phyloP scores from a whole-genome alignment of 768 basidiomycete species.

The Hericium erinaceus region DNA sequence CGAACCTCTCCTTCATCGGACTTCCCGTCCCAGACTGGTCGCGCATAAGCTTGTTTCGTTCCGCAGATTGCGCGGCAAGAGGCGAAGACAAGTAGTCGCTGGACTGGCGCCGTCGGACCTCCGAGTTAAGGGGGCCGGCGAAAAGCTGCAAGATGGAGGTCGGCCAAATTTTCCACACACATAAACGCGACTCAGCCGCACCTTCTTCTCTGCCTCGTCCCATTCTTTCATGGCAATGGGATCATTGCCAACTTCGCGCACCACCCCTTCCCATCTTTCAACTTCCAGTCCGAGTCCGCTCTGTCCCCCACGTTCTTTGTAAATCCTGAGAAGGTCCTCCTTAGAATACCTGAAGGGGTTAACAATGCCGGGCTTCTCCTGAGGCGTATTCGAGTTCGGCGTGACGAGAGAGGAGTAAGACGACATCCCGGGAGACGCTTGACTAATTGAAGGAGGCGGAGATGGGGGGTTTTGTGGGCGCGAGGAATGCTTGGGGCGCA shows the following conservation, averaged over 20 bases:
- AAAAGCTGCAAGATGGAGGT: conserved; percentile 48
- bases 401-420: conserved; percentile 68
- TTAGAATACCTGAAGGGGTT: conserved; percentile 84
- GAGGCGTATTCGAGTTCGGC: conserved; percentile 36
- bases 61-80: conserved; percentile 42
- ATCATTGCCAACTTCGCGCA: conserved; percentile 63
- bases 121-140: conserved; percentile 75
- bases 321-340: conserved; percentile 77
- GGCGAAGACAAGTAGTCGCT: conserved; percentile 55
- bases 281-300: conserved; percentile 76
- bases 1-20: conserved; percentile 62
- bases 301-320: conserved; percentile 67
- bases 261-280: conserved; percentile 84
- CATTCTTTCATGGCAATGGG: conserved; percentile 74
- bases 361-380: conserved; percentile 50
- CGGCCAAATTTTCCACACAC: background rate
- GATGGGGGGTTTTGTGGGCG: conserved; percentile 51
- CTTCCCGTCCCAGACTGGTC: conserved; percentile 35
- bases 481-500: conserved; percentile 69
- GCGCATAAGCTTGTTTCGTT: conserved; percentile 51
- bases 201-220: conserved; percentile 83
- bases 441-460: conserved; percentile 34
- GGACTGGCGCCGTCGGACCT: conserved; percentile 79
- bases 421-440: conserved; percentile 40
- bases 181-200: conserved; percentile 23